A percentile compares a stretch with the other conserved stretches of the same genome.
Evolutionary conservation across 2,329 filamentous ascomycete species (phyloP).

Genomic region (Scedosporium dehoogii): DNA sequence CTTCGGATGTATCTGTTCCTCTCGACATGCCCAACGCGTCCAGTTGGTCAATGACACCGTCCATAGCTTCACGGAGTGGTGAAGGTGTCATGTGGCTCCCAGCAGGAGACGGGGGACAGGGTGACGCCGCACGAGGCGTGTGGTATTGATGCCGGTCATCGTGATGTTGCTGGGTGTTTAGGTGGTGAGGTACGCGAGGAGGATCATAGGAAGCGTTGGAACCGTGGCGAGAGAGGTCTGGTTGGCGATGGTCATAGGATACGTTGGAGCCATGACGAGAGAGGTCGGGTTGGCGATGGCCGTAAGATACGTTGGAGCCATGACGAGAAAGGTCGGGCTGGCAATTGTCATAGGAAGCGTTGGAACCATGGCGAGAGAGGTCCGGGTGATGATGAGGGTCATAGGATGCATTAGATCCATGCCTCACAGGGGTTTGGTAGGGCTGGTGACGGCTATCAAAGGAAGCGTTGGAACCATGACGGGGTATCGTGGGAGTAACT

Average conservation of each 20-base stretch:
- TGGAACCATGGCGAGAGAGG: conserved; percentile 26
- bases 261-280: conserved; percentile 29
- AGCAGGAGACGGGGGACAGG: conserved; percentile 58
- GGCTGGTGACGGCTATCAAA: conserved; percentile 9
- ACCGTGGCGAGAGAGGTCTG: conserved; percentile 19
- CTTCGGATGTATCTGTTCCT: conserved; percentile 42
- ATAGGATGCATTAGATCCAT: conserved; percentile 28
- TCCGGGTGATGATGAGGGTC: conserved; percentile 17
- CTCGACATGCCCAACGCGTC: conserved; percentile 66
- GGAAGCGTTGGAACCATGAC: conserved; percentile 11
- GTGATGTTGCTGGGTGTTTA: conserved; percentile 5
- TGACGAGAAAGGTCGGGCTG: conserved; percentile 24
- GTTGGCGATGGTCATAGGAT: conserved; percentile 22
- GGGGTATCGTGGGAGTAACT: conserved; percentile 3
- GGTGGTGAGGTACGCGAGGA: conserved; percentile 10
- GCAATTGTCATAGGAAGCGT: conserved; percentile 24
- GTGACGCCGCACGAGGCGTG: conserved; percentile 51
- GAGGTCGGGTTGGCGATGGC: conserved; percentile 17
- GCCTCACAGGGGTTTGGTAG: conserved; percentile 14
- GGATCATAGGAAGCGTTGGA: conserved; percentile 24
- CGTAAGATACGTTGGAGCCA: conserved; percentile 28
- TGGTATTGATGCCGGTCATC: conserved; percentile 21
- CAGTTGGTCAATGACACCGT: conserved; percentile 92
- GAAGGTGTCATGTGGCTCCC: conserved; percentile 71
- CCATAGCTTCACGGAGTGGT: conserved; percentile 88